Conservation (phyloP, 805 yeast species). For the Candida endomychidarum region DNA sequence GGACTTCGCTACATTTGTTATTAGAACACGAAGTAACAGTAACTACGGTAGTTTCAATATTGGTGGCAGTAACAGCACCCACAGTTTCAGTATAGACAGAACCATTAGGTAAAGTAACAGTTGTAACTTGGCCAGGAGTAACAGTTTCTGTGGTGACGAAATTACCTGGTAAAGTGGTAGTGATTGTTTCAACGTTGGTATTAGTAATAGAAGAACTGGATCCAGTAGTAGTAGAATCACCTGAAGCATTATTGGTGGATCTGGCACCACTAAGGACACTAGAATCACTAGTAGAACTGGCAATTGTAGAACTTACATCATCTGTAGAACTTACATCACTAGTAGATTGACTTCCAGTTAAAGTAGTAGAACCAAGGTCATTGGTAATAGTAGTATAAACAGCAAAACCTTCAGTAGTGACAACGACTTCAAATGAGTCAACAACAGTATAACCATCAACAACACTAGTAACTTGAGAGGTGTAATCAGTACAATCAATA, state of each 20-base stretch:
- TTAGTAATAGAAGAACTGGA: too few species aligned
- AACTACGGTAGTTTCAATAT: neutral
- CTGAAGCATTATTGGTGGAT: too few species aligned
- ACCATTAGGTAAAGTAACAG: slow-evolving; percentile 44
- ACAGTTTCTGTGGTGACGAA: neutral
- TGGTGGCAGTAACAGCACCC: too few species aligned
- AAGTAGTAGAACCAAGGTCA: neutral
- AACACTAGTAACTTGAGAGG: slow-evolving; percentile 12
- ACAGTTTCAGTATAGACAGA: slow-evolving; percentile 48
- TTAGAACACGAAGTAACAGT: slow-evolving; percentile 3
- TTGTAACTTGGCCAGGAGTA: neutral
- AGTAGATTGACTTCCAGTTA: neutral
- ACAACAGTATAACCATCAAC: slow-evolving; percentile 8
- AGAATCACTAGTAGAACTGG: too few species aligned
- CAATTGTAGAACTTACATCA: neutral
- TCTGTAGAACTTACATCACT: neutral
- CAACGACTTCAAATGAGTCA: slow-evolving; percentile 7
- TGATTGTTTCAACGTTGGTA: neutral
- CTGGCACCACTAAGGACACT: too few species aligned
- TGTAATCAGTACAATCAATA: slow-evolving; percentile 12
- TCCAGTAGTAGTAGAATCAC: too few species aligned
- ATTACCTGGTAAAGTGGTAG: neutral
- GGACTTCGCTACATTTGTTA: neutral
- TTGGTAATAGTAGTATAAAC: slow-evolving; percentile 1
- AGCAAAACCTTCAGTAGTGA: slow-evolving; percentile 11